Evolutionary conservation across 2,329 filamentous ascomycete genomes (phyloP).

Genomic region (Rhynchosporium secalis): DNA sequence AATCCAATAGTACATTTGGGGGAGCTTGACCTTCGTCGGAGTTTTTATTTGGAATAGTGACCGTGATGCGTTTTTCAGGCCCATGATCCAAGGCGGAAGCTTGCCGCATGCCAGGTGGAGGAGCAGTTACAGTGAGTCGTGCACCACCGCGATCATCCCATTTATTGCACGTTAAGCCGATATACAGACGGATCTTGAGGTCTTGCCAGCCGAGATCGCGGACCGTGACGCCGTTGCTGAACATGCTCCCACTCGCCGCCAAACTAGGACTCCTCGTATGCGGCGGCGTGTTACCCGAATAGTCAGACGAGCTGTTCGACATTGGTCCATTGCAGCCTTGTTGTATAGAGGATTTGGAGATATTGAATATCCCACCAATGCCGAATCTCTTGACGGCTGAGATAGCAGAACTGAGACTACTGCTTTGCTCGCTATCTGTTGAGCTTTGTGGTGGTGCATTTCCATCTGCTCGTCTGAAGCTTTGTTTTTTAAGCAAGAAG

Average conservation of each 20-base stretch:
- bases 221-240: slow-evolving; percentile 38
- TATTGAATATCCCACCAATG: slow-evolving; percentile 73
- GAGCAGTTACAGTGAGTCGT: slow-evolving; percentile 75
- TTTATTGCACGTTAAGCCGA: slow-evolving; percentile 71
- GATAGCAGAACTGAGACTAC: slow-evolving; percentile 67
- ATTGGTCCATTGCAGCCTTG: slow-evolving; percentile 42
- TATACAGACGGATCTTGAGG: slow-evolving; percentile 82
- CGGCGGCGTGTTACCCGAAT: slow-evolving; percentile 49
- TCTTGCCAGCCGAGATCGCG: slow-evolving; percentile 70
- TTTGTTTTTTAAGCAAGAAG: slow-evolving; percentile 49
- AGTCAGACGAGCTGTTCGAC: slow-evolving; percentile 46
- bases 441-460: slow-evolving; percentile 59
- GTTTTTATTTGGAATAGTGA: slow-evolving; percentile 8
- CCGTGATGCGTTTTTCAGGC: slow-evolving; percentile 74
- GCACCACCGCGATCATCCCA: slow-evolving; percentile 93
- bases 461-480: slow-evolving; percentile 51
- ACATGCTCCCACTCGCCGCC: slow-evolving; percentile 39
- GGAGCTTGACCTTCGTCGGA: slow-evolving; percentile 17
- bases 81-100: slow-evolving; percentile 62
- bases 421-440: slow-evolving; percentile 68
- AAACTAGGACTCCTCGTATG: slow-evolving; percentile 34
- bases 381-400: slow-evolving; percentile 72
- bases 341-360: slow-evolving; percentile 74
- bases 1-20: slow-evolving; percentile 26
- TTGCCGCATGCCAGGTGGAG: slow-evolving; percentile 61